Evolutionary conservation across 768 basidiomycete genomes (phyloP), one percentile per base, ranked within the genome.

Genomic region (Lepiota brunneoincarnata): DNA sequence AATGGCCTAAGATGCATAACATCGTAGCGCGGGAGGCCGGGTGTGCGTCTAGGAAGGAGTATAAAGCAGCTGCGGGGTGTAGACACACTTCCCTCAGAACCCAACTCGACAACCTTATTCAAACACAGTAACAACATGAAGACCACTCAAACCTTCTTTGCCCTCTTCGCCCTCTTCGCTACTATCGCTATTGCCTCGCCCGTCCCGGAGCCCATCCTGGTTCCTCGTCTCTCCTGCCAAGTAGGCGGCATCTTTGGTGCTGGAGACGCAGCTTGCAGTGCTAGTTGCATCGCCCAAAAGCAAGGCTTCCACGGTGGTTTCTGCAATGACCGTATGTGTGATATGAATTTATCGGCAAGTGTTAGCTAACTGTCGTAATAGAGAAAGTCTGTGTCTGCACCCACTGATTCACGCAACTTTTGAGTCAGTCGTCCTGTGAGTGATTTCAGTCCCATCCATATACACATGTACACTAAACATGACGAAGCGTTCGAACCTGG

Each of bases 281-380:
- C 41, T 5, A 44, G 41, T 15, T 52, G 51, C 51, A 52, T 52
- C 18, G 51, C 24, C 15, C 51, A 44, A 36, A n/a, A 21, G 1
- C 24, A 43, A 23, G 51, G 41, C n/a, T 52, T 28, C 41, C 40
- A 52, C 12, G 51, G 51, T 28, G 51, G 51, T 7, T 52, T 18
- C n/a, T 52, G 51, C 31, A 20, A 52, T 35, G 51, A 52, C 23
- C 51, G 51, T 52, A 44, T 1, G 51, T 52, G 10, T 14, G 9
- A 5, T 11, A 10, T 36, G 6, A 15, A 12, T 20, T 24, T 43
- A 10, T 24, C 0, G 1, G 6, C 9, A 21, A 15, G 12, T 7
- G 14, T 21, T 21, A 42, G 7, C 7, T 23, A 9, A 1, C 10
- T 43, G 12, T 23, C 20, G 10, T n/a, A 6, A 21, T 21, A 42